These are phyloP conservation scores for Trifolium fragiferum DNA, from an alignment of 306 rosid genomes.

Conservation along the genomic window DNA sequence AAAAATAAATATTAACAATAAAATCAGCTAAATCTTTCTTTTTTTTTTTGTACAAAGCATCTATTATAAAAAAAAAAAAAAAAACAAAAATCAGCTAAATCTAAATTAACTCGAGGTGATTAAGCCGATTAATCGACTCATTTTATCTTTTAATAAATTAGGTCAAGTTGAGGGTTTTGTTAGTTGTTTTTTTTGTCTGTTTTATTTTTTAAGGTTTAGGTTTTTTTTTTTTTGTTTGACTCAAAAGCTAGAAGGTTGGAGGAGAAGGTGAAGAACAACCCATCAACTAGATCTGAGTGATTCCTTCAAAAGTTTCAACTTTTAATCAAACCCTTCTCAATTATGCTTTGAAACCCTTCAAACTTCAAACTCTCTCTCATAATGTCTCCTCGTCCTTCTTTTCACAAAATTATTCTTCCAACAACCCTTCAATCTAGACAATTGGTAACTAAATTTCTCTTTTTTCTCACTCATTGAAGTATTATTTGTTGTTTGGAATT, in stretches of 20 bases:
- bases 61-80: too few relatives aligned
- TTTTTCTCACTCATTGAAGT: neutral
- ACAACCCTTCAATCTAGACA: slow-evolving; percentile 68
- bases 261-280: slow-evolving; percentile 39
- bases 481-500: slow-evolving; percentile 15
- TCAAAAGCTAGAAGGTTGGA: slow-evolving; percentile 51
- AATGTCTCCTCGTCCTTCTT: slow-evolving; percentile 74
- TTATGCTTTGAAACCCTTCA: slow-evolving; percentile 44
- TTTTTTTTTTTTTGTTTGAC: slow-evolving; percentile 60
- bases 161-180: slow-evolving; percentile 49
- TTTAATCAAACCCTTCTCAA: slow-evolving; percentile 27
- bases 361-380: slow-evolving; percentile 3
- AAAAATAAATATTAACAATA: too few relatives aligned
- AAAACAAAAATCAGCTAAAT: too few relatives aligned
- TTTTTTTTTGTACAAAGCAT: too few relatives aligned
- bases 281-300: slow-evolving; percentile 53
- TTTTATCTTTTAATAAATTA: slow-evolving; percentile 45
- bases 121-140: slow-evolving; percentile 39
- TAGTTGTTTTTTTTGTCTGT: slow-evolving; percentile 34
- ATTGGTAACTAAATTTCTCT: slow-evolving; percentile 61
- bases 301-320: slow-evolving; percentile 38
- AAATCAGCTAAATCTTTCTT: too few relatives aligned
- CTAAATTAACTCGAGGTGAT: slow-evolving; percentile 15
- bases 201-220: slow-evolving; percentile 41
- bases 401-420: slow-evolving; percentile 74